These are phyloP conservation scores for Dothideomycetes sp. DNA, from an alignment of 2,329 filamentous ascomycete species.

Conservation along the genomic window DNA sequence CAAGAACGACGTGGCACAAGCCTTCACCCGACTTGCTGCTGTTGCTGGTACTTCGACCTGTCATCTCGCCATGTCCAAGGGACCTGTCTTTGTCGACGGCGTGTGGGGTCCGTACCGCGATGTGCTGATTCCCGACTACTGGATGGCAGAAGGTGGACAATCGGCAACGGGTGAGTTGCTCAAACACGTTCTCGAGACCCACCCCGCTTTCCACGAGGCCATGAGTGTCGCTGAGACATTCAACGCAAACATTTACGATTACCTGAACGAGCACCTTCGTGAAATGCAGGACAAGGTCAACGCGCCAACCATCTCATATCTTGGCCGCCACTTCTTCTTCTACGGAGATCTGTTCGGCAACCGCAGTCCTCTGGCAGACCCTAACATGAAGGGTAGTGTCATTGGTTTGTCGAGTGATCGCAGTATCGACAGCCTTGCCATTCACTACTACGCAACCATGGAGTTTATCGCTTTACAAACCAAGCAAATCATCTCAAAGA, in stretches of 20 bases:
- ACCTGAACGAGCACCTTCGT: slow-evolving; percentile 77
- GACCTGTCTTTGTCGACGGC: slow-evolving; percentile 86
- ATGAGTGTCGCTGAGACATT: slow-evolving; percentile 69
- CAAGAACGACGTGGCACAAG: slow-evolving; percentile 85
- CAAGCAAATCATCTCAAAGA: slow-evolving; percentile 84
- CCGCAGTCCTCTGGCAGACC: slow-evolving; percentile 83
- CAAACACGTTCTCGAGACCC: slow-evolving; percentile 89
- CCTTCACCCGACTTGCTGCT: slow-evolving; percentile 83
- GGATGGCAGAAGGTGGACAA: slow-evolving; percentile 96
- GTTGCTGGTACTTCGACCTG: slow-evolving; percentile 97
- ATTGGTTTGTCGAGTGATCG: slow-evolving; percentile 83
- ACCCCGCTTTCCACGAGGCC: slow-evolving; percentile 79
- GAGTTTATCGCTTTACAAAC: slow-evolving; percentile 98
- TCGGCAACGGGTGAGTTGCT: slow-evolving; percentile 91
- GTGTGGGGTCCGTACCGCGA: slow-evolving; percentile 98
- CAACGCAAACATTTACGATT: slow-evolving; percentile 88
- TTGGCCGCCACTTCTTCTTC: slow-evolving; percentile 94
- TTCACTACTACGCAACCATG: slow-evolving; percentile 93
- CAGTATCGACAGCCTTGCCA: slow-evolving; percentile 73
- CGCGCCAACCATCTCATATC: slow-evolving; percentile 71
- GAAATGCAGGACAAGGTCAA: slow-evolving; percentile 60
- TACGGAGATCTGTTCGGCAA: slow-evolving; percentile 98
- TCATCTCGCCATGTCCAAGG: slow-evolving; percentile 88
- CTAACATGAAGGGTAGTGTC: slow-evolving; percentile 84
- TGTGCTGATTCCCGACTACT: slow-evolving; percentile 81